phyloP scores from a whole-genome alignment of 768 basidiomycete species.

The Polyporus arcularius region DNA sequence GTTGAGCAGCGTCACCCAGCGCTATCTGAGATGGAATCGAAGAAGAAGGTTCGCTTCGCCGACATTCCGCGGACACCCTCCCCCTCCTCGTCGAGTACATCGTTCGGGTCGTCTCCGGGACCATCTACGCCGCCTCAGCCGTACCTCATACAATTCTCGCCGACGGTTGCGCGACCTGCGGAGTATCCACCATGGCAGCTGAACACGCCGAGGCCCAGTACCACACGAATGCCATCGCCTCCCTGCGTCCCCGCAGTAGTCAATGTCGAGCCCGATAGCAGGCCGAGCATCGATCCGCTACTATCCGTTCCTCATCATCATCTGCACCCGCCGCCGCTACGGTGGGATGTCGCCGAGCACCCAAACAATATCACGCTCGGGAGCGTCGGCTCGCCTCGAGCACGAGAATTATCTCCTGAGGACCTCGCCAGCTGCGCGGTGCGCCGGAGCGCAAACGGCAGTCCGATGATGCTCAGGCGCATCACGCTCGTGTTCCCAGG shows the following conservation, averaged over 20 bases:
- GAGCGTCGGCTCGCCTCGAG: not conserved
- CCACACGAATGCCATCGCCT: not conserved
- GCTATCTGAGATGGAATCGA: not conserved
- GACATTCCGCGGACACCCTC: constrained; percentile 10
- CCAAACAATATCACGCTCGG: not conserved
- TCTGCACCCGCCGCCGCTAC: constrained; percentile 9
- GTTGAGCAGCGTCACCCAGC: no score
- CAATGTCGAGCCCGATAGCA: not conserved
- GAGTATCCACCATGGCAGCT: constrained; percentile 8
- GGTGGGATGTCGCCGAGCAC: constrained; percentile 10
- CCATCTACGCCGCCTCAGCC: constrained; percentile 11
- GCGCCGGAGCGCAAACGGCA: not conserved
- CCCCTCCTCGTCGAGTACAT: constrained; percentile 11
- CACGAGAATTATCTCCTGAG: not conserved
- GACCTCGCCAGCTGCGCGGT: not conserved
- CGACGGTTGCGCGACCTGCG: not conserved
- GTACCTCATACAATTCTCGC: not conserved
- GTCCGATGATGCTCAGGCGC: not conserved
- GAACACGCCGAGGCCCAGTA: not conserved
- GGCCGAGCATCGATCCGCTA: constrained; percentile 6
- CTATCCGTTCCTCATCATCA: constrained; percentile 2
- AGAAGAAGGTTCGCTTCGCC: constrained; percentile 16
- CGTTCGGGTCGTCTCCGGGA: constrained; percentile 8
- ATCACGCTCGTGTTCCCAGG: constrained; percentile 9
- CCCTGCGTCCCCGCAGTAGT: not conserved